Evolutionary conservation across 2,329 filamentous ascomycete species (phyloP).

Genomic region (Fusarium keratoplasticum): DNA sequence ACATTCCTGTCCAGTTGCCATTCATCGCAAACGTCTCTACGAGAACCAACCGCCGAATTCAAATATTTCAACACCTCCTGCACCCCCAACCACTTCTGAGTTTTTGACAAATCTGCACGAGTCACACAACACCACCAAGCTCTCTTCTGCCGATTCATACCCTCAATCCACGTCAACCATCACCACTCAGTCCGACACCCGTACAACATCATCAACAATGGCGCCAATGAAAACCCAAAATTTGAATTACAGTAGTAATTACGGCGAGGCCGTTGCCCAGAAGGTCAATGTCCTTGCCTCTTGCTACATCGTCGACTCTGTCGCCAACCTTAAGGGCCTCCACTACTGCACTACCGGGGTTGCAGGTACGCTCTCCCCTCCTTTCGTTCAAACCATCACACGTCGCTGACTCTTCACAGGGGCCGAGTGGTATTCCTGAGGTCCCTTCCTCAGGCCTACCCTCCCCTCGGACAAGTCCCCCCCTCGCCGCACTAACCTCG

Average conservation of each 20-base stretch:
- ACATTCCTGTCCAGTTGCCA: slow-evolving; percentile 14
- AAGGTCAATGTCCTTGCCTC: slow-evolving; percentile 85
- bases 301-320: slow-evolving; percentile 86
- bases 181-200: slow-evolving; percentile 36
- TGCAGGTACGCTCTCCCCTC: slow-evolving; percentile 68
- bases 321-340: slow-evolving; percentile 81
- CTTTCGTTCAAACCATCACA: not conserved
- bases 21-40: slow-evolving; percentile 17
- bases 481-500: slow-evolving; percentile 80
- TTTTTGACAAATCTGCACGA: slow-evolving; percentile 10
- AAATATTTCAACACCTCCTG: not conserved
- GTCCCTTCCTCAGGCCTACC: slow-evolving; percentile 86
- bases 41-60: not conserved
- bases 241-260: slow-evolving; percentile 80
- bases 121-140: slow-evolving; percentile 11
- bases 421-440: slow-evolving; percentile 96
- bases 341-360: slow-evolving; percentile 96
- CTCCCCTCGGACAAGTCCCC: slow-evolving; percentile 89
- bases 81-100: slow-evolving; percentile 12
- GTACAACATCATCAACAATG: slow-evolving; percentile 57
- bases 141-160: slow-evolving; percentile 24
- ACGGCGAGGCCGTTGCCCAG: slow-evolving; percentile 74
- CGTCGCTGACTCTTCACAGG: slow-evolving; percentile 57
- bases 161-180: slow-evolving; percentile 14
- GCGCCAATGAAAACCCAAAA: slow-evolving; percentile 78